Conservation (phyloP, 495 filamentous ascomycete genomes). For the Penicillium silybi region DNA sequence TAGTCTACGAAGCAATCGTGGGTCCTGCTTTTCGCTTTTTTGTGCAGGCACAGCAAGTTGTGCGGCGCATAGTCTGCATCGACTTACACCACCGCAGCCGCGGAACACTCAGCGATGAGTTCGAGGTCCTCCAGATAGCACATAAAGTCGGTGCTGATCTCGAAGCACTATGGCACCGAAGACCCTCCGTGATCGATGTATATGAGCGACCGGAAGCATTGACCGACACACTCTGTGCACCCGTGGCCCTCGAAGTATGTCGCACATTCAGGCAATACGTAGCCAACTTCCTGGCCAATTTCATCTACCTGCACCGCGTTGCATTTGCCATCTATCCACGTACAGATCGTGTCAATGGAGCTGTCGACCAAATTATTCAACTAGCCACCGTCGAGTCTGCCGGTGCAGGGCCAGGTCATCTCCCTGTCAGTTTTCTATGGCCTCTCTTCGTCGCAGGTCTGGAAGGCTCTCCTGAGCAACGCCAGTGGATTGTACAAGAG, state of each 20-base stretch:
- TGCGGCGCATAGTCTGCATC: constrained; percentile 36
- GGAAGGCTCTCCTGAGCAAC: constrained; percentile 34
- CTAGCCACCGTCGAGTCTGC: constrained; percentile 32
- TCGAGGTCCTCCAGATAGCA: constrained; percentile 40
- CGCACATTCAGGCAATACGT: constrained; percentile 37
- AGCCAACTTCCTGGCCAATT: constrained; percentile 40
- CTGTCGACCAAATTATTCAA: constrained; percentile 38
- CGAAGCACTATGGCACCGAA: constrained; percentile 35
- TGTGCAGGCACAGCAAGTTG: constrained; percentile 33
- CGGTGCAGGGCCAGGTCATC: constrained; percentile 7
- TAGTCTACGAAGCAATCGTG: constrained; percentile 33
- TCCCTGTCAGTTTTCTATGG: constrained; percentile 37
- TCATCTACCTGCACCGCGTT: constrained; percentile 40
- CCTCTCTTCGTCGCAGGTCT: constrained; percentile 37
- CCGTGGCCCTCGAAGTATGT: constrained; percentile 28
- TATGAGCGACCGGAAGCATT: constrained; percentile 27
- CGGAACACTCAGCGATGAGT: constrained; percentile 39
- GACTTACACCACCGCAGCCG: constrained; percentile 41
- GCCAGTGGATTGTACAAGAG: constrained; percentile 33
- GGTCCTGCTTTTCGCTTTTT: constrained; percentile 36
- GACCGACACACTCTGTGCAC: constrained; percentile 20
- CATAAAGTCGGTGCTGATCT: constrained; percentile 39
- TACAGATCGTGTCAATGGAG: constrained; percentile 38
- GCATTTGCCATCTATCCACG: constrained; percentile 42
- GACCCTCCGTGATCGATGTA: constrained; percentile 34